These are phyloP conservation scores for Stephania japonica DNA, from an alignment of 164 flowering plant species.

Conservation along the genomic window DNA sequence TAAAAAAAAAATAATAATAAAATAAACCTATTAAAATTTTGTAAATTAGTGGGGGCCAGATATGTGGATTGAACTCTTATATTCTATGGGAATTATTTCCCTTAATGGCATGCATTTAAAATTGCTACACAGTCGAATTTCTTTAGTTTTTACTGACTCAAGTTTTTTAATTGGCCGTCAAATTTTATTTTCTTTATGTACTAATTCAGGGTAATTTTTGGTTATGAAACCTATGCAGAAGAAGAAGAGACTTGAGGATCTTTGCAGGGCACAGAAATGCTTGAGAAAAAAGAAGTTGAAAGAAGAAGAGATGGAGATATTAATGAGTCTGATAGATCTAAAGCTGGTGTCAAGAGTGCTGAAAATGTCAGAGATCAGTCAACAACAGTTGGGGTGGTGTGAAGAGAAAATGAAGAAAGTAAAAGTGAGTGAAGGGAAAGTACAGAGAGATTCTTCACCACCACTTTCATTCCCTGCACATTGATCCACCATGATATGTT, in stretches of 20 bases:
- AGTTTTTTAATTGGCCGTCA: too few species aligned
- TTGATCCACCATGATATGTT: conserved; percentile 26
- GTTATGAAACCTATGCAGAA: conserved; percentile 44
- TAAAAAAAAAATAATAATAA: too few species aligned
- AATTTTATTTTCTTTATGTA: too few species aligned
- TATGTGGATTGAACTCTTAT: too few species aligned
- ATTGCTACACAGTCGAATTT: too few species aligned
- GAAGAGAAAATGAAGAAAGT: conserved; percentile 84
- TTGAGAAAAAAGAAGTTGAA: conserved; percentile 46
- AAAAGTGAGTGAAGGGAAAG: conserved; percentile 56
- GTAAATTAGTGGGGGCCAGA: too few species aligned
- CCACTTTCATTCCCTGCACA: conserved; percentile 85
- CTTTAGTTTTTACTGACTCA: too few species aligned
- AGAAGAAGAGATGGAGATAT: conserved; percentile 57
- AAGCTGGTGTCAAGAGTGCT: conserved; percentile 87
- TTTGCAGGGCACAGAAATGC: conserved; percentile 49
- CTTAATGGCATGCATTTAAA: too few species aligned
- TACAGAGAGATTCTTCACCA: conserved; percentile 87
- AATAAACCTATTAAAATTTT: too few species aligned
- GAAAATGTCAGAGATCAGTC: conserved; percentile 58
- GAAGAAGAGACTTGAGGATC: conserved; percentile 63
- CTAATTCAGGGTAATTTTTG: background rate
- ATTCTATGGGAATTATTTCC: too few species aligned
- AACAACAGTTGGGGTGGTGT: conserved; percentile 87
- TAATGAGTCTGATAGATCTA: conserved; percentile 73